Evolutionary conservation across 106 monocot species (phyloP), one percentile per base, ranked within the genome.

Genomic region (Gastrodia elata): DNA sequence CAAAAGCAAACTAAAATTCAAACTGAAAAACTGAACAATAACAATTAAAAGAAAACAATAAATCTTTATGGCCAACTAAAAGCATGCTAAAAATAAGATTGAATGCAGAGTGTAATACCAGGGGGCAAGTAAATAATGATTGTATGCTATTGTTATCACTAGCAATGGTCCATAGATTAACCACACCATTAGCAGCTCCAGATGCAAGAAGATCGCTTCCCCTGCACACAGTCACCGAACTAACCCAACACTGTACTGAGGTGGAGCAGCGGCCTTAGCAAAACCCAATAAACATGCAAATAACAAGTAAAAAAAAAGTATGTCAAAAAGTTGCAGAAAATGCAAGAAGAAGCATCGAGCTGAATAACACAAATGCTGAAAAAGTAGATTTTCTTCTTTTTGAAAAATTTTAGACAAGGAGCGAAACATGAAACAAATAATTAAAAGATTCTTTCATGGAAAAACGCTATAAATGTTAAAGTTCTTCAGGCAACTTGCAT

Each of bases 151-250:
- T 84, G 16, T 83, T 64, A 59, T 59, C 92, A 75, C 73, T 83
- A 75, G 84, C 80, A 65, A 93, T 75, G 70, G 78, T 73, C 97
- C 97, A 97, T 25, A 97, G 48, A 56, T 85, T 80, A 81, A 97
- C 78, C 5, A 64, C 25, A 57, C 93, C 97, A 86, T 93, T 97
- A 33, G 81, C 97, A 82, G 97, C 97, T 74, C 92, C 97, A 38
- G 93, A 93, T 72, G 92, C 97, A 74, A 82, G 92, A 85, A 97
- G 82, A 85, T 97, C 97, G 82, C 90, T 93, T 39, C 86, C 88
- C 78, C 82, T 86, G 72, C 97, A 90, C 34, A 90, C 84, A 67
- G 92, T 74, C 79, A 97, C 84, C 38, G 97, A 84, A 81, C 92
- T 87, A 55, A 97, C 84, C 97, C 97, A 97, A 72, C 92, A 81